Base-by-base conservation (phyloP, 345 rosid genomes). In the Citrus australasica region DNA sequence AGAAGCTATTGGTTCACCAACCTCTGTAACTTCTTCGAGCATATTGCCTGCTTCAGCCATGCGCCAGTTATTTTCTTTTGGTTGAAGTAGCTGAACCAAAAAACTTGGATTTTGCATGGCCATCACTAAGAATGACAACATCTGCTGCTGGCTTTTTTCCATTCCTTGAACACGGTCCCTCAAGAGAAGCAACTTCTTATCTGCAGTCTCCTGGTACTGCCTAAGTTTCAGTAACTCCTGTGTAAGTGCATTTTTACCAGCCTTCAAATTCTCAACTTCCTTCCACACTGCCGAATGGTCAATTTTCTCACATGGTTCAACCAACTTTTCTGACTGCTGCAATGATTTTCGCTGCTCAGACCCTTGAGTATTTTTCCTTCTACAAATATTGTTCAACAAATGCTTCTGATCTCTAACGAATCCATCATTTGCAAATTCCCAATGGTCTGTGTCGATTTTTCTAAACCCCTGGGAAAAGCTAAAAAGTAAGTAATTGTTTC, bases 111-210 rank as follows among this genome's bases (percentile, higher is more conserved):
- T 91, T 87, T 94, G 93, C 92, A 96, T 87, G 37, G 92, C 97
- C 99, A 92, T 88, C 33, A 94, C 89, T 73, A 96, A 82, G 84
- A 96, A 94, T 6, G 99, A 96, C 58, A 96, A 91, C 99, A 96
- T 86, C 90, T 92, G 95, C 77, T 94, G 97, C 76, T 92, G 98
- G 80, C 89, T 91, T 84, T 89, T 90, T 87, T 96, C 99, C 94
- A 94, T 92, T 70, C 97, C 97, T 76, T 92, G 94, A 76, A 96
- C 79, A 21, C 89, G 84, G 42, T 94, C 97, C 84, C 92, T 82
- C 83, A 92, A 79, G 46, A 83, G 83, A 58, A 88, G 75, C 86
- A 96, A 73, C 69, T 90, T 96, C 28, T 86, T 88, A 22, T 91
- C 93, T 0, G 97, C 85, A 62, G 75, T 85, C 86, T 94, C 95